A percentile compares a stretch with the other conserved stretches of the same genome.
Evolutionary conservation across 805 yeast genomes (phyloP).

Genomic region (Pichia scutulata): DNA sequence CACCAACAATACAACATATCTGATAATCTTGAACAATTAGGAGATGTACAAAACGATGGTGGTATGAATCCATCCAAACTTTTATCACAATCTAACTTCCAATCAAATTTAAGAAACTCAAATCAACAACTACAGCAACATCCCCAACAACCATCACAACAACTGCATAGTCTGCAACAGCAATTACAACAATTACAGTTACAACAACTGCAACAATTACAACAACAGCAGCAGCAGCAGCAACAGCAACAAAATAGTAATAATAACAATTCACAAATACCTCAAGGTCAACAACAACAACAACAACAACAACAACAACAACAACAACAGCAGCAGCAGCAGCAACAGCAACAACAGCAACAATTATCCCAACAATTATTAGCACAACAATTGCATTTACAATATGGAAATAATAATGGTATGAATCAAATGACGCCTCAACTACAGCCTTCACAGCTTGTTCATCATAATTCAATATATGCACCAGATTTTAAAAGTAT

Average conservation of each 20-base stretch:
- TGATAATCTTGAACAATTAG: constrained; percentile 1
- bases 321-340: constrained; percentile 28
- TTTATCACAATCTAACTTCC: constrained; percentile 34
- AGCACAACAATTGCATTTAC: constrained; percentile 22
- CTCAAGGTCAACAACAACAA: constrained; percentile 20
- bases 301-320: constrained; percentile 24
- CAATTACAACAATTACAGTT: constrained; percentile 22
- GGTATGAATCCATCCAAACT: constrained; percentile 30
- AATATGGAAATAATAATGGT: constrained; percentile 9
- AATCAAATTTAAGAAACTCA: constrained; percentile 19
- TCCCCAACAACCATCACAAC: constrained; percentile 20
- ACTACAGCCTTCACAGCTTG: constrained; percentile 22
- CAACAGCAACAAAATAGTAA: constrained; percentile 21
- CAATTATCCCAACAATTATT: constrained; percentile 27
- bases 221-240: constrained; percentile 4
- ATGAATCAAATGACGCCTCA: constrained; percentile 18
- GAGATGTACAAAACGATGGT: constrained; percentile 9
- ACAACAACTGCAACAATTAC: constrained; percentile 18
- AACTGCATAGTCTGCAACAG: constrained; percentile 17
- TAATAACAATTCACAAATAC: constrained; percentile 16
- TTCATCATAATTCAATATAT: constrained; percentile 13
- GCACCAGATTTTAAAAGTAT: constrained; percentile 15
- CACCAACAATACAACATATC: constrained; percentile 15
- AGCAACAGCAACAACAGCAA: constrained; percentile 21
- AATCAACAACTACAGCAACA: constrained; percentile 23